These are phyloP conservation scores for Penicillium arizonense DNA, from an alignment of 495 filamentous ascomycete genomes.

Conservation along the genomic window DNA sequence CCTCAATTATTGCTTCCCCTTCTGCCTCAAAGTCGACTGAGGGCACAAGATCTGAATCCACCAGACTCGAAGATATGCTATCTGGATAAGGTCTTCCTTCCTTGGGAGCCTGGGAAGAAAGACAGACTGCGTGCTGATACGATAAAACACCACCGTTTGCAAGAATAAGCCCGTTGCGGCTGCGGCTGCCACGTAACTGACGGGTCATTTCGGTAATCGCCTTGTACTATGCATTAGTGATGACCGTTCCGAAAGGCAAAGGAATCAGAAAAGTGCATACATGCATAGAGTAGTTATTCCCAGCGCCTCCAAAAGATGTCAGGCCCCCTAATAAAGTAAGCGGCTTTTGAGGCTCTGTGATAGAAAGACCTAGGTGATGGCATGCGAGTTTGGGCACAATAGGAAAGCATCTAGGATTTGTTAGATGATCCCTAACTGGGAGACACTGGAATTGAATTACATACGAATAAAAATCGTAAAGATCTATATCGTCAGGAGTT, in stretches of 20 bases:
- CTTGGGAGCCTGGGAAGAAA: constrained; percentile 39
- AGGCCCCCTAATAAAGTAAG: constrained; percentile 55
- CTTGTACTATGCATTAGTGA: constrained; percentile 13
- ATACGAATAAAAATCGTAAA: constrained; percentile 57
- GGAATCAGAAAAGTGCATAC: constrained; percentile 23
- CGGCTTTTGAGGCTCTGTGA: constrained; percentile 37
- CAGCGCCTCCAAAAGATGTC: constrained; percentile 58
- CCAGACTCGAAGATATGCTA: constrained; percentile 30
- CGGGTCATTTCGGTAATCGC: constrained; percentile 50
- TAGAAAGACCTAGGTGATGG: constrained; percentile 47
- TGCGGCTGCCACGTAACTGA: constrained; percentile 38
- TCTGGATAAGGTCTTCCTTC: constrained; percentile 39
- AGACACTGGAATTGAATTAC: neutral
- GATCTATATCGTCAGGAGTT: constrained; percentile 42
- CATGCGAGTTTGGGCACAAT: constrained; percentile 59
- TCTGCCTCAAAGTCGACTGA: constrained; percentile 35
- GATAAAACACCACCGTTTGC: constrained; percentile 55
- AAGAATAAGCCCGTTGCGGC: constrained; percentile 46
- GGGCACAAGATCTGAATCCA: constrained; percentile 27
- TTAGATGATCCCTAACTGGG: too few species aligned
- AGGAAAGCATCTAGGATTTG: constrained; percentile 46
- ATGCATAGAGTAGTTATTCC: constrained; percentile 63
- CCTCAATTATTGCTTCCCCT: constrained; percentile 49
- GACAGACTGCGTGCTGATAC: constrained; percentile 52
- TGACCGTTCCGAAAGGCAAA: neutral